Percentiles rank a stretch among this genome's conserved stretches.
Conservation (phyloP, 352 stramenopile genomes). For the Phytophthora pistaciae region DNA sequence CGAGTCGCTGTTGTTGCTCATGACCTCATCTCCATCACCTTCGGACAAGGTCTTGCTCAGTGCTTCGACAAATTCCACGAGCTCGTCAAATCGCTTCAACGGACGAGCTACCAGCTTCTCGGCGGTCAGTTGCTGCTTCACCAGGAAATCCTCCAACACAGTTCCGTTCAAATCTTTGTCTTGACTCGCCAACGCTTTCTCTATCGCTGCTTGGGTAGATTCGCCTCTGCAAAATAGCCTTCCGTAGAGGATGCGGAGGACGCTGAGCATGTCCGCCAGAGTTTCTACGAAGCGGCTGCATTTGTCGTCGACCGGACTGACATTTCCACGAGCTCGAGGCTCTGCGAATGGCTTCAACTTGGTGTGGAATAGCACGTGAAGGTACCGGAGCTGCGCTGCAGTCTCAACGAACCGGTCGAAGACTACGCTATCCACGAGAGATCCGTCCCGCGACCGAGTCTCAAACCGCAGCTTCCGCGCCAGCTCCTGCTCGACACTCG, state of each 20-base stretch:
- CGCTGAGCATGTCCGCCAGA: slow-evolving; percentile 37
- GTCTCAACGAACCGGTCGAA: slow-evolving; percentile 38
- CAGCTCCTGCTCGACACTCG: slow-evolving; percentile 23
- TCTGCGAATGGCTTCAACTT: slow-evolving; percentile 33
- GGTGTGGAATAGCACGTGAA: slow-evolving; percentile 40
- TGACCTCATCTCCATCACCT: not conserved
- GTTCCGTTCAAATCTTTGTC: slow-evolving; percentile 12
- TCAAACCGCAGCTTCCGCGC: slow-evolving; percentile 34
- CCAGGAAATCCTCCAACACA: slow-evolving; percentile 33
- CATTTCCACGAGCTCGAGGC: slow-evolving; percentile 5
- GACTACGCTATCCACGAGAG: slow-evolving; percentile 16
- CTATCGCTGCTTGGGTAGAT: slow-evolving; percentile 17
- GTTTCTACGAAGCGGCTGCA: slow-evolving; percentile 36
- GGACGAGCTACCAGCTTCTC: slow-evolving; percentile 31
- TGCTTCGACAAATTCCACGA: slow-evolving; percentile 45
- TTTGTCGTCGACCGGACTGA: slow-evolving; percentile 8
- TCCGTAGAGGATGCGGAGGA: slow-evolving; percentile 36
- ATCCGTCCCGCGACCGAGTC: slow-evolving; percentile 8
- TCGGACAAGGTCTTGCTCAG: slow-evolving; percentile 36
- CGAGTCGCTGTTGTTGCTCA: slow-evolving; percentile 14
- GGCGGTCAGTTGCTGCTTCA: slow-evolving; percentile 25
- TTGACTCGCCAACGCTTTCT: not conserved
- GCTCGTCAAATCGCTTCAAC: slow-evolving; percentile 37
- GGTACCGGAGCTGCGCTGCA: slow-evolving; percentile 23
- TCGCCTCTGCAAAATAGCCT: slow-evolving; percentile 31